Conservation (phyloP, 129 eudicot species). For the Heracleum sosnowskyi region DNA sequence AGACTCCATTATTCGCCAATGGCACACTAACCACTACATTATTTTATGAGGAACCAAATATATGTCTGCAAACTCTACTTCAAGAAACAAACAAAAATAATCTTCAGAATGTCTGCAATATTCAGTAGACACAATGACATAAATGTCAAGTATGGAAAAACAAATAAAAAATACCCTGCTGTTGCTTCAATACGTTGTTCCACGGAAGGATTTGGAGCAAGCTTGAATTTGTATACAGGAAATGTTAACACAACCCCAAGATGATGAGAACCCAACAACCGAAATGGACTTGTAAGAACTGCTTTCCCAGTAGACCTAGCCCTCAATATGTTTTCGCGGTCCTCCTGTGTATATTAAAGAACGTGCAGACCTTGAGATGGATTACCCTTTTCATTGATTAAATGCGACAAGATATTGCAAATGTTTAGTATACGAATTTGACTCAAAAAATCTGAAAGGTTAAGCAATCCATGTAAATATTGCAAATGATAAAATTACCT, state of each 20-base stretch:
- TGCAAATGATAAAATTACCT: constrained; percentile 33
- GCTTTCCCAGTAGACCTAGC: constrained; percentile 91
- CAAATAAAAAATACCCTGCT: constrained; percentile 48
- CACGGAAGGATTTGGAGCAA: constrained; percentile 53
- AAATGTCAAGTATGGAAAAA: background rate
- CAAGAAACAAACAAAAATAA: background rate
- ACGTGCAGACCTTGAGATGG: background rate
- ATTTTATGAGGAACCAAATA: background rate
- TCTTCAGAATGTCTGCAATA: background rate
- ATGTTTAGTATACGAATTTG: background rate
- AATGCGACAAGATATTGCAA: background rate
- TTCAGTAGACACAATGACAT: background rate
- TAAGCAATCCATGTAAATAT: background rate
- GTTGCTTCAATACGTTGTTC: constrained; percentile 67
- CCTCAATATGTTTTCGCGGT: constrained; percentile 73
- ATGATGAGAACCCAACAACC: constrained; percentile 72
- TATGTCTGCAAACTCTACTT: background rate
- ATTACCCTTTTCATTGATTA: background rate
- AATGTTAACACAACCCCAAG: constrained; percentile 90
- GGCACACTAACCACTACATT: background rate
- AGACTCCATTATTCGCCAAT: background rate
- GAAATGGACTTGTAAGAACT: constrained; percentile 77
- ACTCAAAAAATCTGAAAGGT: background rate
- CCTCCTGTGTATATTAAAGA: constrained; percentile 51
- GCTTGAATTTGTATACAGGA: constrained; percentile 74